phyloP scores from a whole-genome alignment of 2,329 filamentous ascomycete genomes.

The Onygena corvina region DNA sequence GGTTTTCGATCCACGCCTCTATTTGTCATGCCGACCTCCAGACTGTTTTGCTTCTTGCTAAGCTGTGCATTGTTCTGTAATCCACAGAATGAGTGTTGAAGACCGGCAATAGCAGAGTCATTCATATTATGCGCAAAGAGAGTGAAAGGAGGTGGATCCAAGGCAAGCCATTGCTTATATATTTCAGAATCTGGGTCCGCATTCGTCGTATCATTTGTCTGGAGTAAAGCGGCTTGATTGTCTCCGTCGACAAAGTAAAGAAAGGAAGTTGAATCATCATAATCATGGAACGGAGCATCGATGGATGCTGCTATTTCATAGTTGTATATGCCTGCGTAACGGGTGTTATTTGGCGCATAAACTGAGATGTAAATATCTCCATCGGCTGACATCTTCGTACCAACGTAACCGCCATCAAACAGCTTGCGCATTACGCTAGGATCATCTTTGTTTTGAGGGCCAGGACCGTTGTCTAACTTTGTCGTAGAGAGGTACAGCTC shows the following conservation, averaged over 20 bases:
- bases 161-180: conserved; percentile 44
- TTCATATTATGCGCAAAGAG: conserved; percentile 61
- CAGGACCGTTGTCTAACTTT: conserved; percentile 51
- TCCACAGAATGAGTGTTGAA: conserved; percentile 74
- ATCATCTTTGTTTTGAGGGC: conserved; percentile 43
- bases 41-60: conserved; percentile 47
- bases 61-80: conserved; percentile 55
- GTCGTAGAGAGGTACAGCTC: conserved; percentile 64
- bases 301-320: conserved; percentile 73
- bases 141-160: conserved; percentile 53
- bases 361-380: conserved; percentile 66
- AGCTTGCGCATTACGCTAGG: conserved; percentile 32
- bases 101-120: conserved; percentile 49
- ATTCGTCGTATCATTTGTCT: conserved; percentile 59
- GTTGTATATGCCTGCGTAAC: conserved; percentile 57
- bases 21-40: conserved; percentile 54
- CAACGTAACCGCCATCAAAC: conserved; percentile 59
- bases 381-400: conserved; percentile 47
- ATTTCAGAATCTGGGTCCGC: conserved; percentile 37
- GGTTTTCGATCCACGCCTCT: conserved; percentile 55
- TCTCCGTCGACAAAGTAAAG: conserved; percentile 80
- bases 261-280: conserved; percentile 41
- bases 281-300: conserved; percentile 61
- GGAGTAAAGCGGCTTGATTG: conserved; percentile 61
- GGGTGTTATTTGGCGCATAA: conserved; percentile 53